Evolutionary conservation across 768 basidiomycete species (phyloP).

Genomic region (Amanita exitialis): DNA sequence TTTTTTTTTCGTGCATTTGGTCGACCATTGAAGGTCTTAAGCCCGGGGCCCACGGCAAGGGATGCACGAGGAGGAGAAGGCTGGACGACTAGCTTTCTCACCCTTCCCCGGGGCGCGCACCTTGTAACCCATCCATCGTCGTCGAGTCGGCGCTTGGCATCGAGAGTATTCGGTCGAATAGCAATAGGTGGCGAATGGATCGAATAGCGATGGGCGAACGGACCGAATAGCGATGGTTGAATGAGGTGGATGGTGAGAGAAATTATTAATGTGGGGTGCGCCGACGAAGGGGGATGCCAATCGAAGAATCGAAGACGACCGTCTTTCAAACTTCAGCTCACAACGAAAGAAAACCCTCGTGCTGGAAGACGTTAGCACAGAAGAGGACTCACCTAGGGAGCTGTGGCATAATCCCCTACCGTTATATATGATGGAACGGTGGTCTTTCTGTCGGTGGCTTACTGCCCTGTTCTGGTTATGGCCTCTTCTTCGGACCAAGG

Average conservation of each 20-base stretch:
- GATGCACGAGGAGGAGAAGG: not conserved
- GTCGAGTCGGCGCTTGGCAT: not conserved
- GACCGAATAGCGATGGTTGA: not conserved
- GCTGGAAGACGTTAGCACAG: not conserved
- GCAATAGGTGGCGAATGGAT: not conserved
- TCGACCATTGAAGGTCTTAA: not conserved
- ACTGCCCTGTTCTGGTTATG: too few species aligned
- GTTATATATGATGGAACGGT: not conserved
- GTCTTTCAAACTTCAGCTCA: not conserved
- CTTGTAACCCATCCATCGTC: not conserved
- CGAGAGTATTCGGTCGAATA: not conserved
- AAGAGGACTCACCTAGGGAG: not conserved
- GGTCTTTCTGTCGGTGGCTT: not conserved
- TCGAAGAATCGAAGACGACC: not conserved
- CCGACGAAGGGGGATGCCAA: too few species aligned
- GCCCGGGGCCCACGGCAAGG: conserved; percentile 4
- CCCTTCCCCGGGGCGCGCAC: not conserved
- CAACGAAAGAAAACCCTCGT: not conserved
- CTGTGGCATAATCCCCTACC: not conserved
- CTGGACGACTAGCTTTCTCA: not conserved
- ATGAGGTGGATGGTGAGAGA: not conserved
- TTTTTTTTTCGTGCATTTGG: not conserved
- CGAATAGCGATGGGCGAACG: not conserved
- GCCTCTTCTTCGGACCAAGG: not conserved
- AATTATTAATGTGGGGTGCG: too few species aligned